Conservation (phyloP, 169 alveolate species). For the Eimeria sp. region DNA sequence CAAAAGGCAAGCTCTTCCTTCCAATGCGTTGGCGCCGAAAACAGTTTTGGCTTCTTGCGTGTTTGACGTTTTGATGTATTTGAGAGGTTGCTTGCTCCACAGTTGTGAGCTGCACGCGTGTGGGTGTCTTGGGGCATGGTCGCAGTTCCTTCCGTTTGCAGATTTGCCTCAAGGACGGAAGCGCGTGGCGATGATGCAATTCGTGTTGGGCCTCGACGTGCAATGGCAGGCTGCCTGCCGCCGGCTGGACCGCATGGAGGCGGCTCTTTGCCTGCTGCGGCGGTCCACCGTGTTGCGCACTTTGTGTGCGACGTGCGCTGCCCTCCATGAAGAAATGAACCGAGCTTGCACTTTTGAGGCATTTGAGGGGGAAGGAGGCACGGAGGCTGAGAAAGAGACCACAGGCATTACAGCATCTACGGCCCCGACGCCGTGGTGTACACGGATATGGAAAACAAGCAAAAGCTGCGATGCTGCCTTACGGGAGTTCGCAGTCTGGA, state of each 20-base stretch:
- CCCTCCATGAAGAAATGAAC: slow-evolving; percentile 21
- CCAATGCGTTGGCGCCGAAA: not conserved
- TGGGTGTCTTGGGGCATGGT: not conserved
- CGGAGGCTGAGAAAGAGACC: not conserved
- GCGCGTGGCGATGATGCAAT: slow-evolving; percentile 39
- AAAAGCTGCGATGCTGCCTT: slow-evolving; percentile 20
- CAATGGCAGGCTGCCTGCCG: slow-evolving; percentile 24
- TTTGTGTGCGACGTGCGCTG: slow-evolving; percentile 2
- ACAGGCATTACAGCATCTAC: not conserved
- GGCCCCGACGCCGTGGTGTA: not conserved
- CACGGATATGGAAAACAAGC: not conserved
- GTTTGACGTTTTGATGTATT: not conserved
- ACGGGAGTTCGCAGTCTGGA: slow-evolving; percentile 33
- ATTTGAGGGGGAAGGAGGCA: not conserved
- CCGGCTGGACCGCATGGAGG: slow-evolving; percentile 32
- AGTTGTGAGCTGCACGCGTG: not conserved
- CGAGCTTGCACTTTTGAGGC: not conserved
- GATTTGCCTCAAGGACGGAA: slow-evolving; percentile 12
- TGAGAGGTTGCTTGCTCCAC: not conserved
- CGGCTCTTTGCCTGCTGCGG: not conserved
- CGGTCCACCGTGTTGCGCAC: not conserved
- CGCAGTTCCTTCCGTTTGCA: slow-evolving; percentile 56
- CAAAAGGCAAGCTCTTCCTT: slow-evolving; percentile 16
- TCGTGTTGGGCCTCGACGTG: slow-evolving; percentile 34
- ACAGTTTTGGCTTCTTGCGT: not conserved